Evolutionary conservation across 2,329 filamentous ascomycete species (phyloP).

Genomic region (Massarina eburnea): DNA sequence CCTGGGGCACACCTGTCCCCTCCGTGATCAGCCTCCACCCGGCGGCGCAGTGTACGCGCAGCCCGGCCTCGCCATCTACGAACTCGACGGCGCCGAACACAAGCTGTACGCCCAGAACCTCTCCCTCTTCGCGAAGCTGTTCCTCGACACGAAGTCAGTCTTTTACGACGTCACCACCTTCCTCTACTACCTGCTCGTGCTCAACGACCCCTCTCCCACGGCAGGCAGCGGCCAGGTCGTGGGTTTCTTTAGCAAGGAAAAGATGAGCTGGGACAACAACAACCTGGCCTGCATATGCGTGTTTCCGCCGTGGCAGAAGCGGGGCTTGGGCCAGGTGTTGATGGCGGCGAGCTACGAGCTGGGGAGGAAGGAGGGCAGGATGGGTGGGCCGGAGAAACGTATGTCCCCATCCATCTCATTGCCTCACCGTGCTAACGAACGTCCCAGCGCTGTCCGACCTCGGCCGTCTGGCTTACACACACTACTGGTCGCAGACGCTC

Average conservation of each 20-base stretch:
- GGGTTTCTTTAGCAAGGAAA: conserved; percentile 99
- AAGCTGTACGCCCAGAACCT: conserved; percentile 93
- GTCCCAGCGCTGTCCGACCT: conserved; percentile 71
- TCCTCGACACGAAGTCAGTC: conserved; percentile 96
- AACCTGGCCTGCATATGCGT: conserved; percentile 95
- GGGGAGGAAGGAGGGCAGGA: conserved; percentile 75
- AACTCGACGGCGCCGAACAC: conserved; percentile 86
- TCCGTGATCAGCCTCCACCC: too few species aligned
- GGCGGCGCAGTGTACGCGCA: conserved; percentile 77
- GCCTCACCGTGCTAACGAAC: conserved; percentile 9
- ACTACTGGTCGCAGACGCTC: conserved; percentile 86
- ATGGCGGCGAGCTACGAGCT: conserved; percentile 96
- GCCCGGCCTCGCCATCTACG: conserved; percentile 83
- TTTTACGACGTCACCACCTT: conserved; percentile 96
- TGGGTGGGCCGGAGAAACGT: conserved; percentile 91
- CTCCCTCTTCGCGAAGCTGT: conserved; percentile 94
- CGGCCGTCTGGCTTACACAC: conserved; percentile 77
- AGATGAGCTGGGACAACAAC: conserved; percentile 98
- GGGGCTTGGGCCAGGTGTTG: conserved; percentile 81
- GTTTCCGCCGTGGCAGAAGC: conserved; percentile 93
- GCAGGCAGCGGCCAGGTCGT: conserved; percentile 59
- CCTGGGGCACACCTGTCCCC: too few species aligned
- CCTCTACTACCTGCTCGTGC: conserved; percentile 89
- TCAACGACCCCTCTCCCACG: conserved; percentile 56
- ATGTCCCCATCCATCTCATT: conserved; percentile 12